Evolutionary conservation across 805 yeast genomes (phyloP), one percentile per base, ranked within the genome.

Genomic region (Kazachstania psychrophila): DNA sequence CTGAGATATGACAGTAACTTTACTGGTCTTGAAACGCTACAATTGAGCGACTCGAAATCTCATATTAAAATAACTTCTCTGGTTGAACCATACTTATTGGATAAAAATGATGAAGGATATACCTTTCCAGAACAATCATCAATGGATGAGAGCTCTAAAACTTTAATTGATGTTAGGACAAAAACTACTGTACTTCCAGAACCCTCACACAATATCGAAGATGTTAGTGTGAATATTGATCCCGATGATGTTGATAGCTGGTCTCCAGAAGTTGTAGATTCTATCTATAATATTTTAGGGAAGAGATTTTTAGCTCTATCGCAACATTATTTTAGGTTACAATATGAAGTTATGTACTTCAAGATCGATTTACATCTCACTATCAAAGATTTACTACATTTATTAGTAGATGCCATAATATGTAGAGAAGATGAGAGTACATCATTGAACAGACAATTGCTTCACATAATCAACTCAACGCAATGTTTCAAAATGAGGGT

Each of bases 1-100:
- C 68, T 86, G 26, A 64, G 95, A 34, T 86, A 79, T 51, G 94
- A 84, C 46, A 89, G 94, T 1, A 46, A 54, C 8, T 54, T 81
- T 36, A 32, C 55, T 7, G 11, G 6, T 17, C 12, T 31, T 8
- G 22, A 20, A 10, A 20, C 6, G 10, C 9, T 20, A 7, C 23
- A 20, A 7, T 6, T 20, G 23, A 7, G 6, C 10, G 23, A 20
- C 10, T 7, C 6, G 6, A 20, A 20, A 20, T 20, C 6, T 10
- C 23, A 7, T 10, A 7, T 6, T 6, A 20, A 20, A 10, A 20
- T 20, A 7, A 6, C 6, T 20, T 20, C 23, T 7, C 10, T 10
- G 6, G 19, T 26, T 14, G 19, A 28, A n/a, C 19, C 8, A 15
- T 23, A 33, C n/a, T 11, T n/a, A 2, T 14, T 38, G 20, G 28